These are phyloP conservation scores for Cetraspora pellucida DNA, from an alignment of 192 early-diverging fungal species.

Conservation along the genomic window DNA sequence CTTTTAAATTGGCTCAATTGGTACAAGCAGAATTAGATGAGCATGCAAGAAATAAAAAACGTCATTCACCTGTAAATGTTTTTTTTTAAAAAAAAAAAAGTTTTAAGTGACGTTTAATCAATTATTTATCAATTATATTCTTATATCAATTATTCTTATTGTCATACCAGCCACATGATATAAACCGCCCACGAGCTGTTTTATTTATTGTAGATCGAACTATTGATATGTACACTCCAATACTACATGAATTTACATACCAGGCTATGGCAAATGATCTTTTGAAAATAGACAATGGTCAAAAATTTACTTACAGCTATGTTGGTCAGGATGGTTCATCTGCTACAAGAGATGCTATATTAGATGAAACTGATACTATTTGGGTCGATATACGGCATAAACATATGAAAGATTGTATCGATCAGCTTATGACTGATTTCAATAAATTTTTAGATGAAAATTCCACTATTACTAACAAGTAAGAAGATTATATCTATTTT, in stretches of 20 bases:
- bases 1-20: conserved; percentile 77
- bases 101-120: neutral
- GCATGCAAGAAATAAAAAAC: conserved; percentile 69
- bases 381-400: conserved; percentile 78
- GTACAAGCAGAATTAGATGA: conserved; percentile 87
- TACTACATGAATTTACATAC: conserved; percentile 98
- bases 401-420: conserved; percentile 80
- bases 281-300: conserved; percentile 66
- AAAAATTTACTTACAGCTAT: conserved; percentile 64
- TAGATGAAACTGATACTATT: conserved; percentile 80
- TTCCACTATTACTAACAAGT: conserved; percentile 54
- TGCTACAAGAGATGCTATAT: conserved; percentile 51
- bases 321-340: conserved; percentile 48
- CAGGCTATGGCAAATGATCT: conserved; percentile 98
- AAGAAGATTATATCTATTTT: neutral
- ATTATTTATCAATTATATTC: conserved; percentile 2
- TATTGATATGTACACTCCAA: conserved; percentile 86
- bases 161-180: conserved; percentile 21
- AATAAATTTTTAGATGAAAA: conserved; percentile 82
- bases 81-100: neutral
- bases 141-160: conserved; percentile 32
- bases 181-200: conserved; percentile 66
- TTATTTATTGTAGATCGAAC: conserved; percentile 90
- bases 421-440: conserved; percentile 72
- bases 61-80: conserved; percentile 52